Base-by-base conservation (phyloP, 805 yeast genomes). In the Sugiyamaella lignohabitans region DNA sequence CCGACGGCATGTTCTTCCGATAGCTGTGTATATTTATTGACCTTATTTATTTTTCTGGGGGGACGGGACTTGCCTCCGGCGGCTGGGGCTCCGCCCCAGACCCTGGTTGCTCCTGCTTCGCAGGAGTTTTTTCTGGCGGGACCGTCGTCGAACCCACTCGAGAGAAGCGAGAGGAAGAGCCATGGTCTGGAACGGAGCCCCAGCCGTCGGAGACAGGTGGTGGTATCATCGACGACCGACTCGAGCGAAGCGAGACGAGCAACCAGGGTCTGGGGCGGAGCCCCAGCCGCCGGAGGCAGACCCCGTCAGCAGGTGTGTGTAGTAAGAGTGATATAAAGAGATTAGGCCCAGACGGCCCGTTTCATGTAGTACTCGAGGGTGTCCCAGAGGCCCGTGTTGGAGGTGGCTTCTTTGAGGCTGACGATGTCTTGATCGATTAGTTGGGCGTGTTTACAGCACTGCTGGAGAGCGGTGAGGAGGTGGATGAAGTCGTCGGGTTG, bases 1-100 rank as follows among this genome's bases (percentile, higher is more conserved):
- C 81, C 2, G 84, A 80, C 56, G 91, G 91, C 0, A 62, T 73
- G 61, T 64, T 84, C 72, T 86, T 84, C 55, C 68, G 91, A 55
- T 84, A 35, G 32, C 14, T 27, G 8, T 8, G 32, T 8, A 8
- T 8, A 14, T 27, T 27, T 27, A 27, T 27, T 27, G 8, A 27
- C 14, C n/a, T 27, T 27, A 27, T 27, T 27, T 27, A 27, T 27
- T 27, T 8, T 27, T n/a, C n/a, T n/a, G n/a, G n/a, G n/a, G n/a
- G n/a, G n/a, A n/a, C n/a, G n/a, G n/a, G 11, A 11, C 30, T 27
- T 27, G 11, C 6, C 6, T 27, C 6, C 11, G 30, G 30, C 30
- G 11, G 30, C 30, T 27, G 30, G n/a, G n/a, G n/a, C n/a, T 27
- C 11, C 6, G 30, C 30, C 30, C 30, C 10, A 27, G 10, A 11